Percentiles rank a stretch among this genome's conserved stretches.
These are phyloP conservation scores for Chenopodium quinoa DNA, from an alignment of 148 eudicot species.

Conservation along the genomic window DNA sequence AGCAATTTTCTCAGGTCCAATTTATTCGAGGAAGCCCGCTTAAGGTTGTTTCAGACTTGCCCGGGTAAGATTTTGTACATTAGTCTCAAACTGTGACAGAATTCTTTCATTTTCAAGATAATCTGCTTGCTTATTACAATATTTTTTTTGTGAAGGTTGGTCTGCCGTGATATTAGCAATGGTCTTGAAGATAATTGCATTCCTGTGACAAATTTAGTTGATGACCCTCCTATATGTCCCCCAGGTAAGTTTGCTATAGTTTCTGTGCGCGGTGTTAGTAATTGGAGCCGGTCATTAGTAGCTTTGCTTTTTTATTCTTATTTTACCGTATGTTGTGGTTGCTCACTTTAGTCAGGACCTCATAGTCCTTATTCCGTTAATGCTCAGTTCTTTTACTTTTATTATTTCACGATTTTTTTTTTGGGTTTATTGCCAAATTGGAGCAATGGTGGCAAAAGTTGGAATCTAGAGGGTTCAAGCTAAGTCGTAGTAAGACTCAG, in stretches of 20 bases:
- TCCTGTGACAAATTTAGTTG: constrained; percentile 36
- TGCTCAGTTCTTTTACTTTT: too few species aligned
- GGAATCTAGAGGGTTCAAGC: too few species aligned
- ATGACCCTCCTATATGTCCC: constrained; percentile 29
- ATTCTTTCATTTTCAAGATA: background rate
- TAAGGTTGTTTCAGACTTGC: constrained; percentile 22
- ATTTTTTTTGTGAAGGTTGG: constrained; percentile 31
- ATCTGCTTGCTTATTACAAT: background rate
- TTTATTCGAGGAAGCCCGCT: constrained; percentile 31
- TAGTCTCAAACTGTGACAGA: background rate
- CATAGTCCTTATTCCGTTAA: too few species aligned
- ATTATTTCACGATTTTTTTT: too few species aligned
- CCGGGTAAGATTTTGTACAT: constrained; percentile 30
- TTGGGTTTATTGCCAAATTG: too few species aligned
- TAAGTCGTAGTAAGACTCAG: too few species aligned
- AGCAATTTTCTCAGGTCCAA: constrained; percentile 28
- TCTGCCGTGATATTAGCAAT: constrained; percentile 35
- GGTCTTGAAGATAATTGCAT: constrained; percentile 35
- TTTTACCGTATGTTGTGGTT: background rate
- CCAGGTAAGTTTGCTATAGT: constrained; percentile 32
- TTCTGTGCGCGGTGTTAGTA: background rate
- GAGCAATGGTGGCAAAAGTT: too few species aligned
- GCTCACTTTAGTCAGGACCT: background rate
- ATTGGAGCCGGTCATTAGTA: background rate
- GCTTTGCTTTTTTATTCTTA: background rate